A percentile compares a stretch with the other conserved stretches of the same genome.
These are phyloP conservation scores for Phytomonas sp. DNA, from an alignment of 208 protist species.

Conservation along the genomic window DNA sequence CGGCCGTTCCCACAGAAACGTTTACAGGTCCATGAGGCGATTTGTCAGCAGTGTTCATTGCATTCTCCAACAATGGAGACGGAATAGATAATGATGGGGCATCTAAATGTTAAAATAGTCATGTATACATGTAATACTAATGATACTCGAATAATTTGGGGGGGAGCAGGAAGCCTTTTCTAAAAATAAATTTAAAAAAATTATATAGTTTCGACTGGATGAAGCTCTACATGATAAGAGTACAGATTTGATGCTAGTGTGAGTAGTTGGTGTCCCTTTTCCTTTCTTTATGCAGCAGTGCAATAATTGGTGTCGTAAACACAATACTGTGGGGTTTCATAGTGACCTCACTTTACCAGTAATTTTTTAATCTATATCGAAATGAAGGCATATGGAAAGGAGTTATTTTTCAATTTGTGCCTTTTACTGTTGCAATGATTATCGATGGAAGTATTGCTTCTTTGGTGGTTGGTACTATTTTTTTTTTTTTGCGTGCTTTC, in stretches of 20 bases:
- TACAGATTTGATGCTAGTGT: not conserved
- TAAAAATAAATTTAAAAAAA: not conserved
- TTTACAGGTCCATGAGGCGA: conserved; percentile 19
- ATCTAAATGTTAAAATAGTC: conserved; percentile 1
- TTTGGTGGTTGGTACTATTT: not conserved
- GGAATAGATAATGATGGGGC: not conserved
- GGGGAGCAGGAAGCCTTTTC: not conserved
- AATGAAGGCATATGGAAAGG: not conserved
- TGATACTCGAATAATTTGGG: conserved; percentile 8
- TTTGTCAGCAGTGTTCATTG: conserved; percentile 19
- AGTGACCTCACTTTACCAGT: not conserved
- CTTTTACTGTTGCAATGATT: not conserved
- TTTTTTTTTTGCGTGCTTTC: not conserved
- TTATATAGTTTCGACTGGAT: not conserved
- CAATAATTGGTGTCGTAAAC: not conserved
- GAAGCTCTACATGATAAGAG: not conserved
- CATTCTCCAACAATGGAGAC: not conserved
- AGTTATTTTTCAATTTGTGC: not conserved
- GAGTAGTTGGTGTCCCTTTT: not conserved
- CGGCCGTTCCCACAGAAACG: conserved; percentile 15
- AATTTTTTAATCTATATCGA: not conserved
- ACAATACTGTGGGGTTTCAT: not conserved
- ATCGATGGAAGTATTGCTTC: not conserved
- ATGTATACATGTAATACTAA: conserved; percentile 2
- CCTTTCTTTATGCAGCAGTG: not conserved